phyloP scores from a whole-genome alignment of 2,329 filamentous ascomycete genomes.

The Verticillium albo-atrum region DNA sequence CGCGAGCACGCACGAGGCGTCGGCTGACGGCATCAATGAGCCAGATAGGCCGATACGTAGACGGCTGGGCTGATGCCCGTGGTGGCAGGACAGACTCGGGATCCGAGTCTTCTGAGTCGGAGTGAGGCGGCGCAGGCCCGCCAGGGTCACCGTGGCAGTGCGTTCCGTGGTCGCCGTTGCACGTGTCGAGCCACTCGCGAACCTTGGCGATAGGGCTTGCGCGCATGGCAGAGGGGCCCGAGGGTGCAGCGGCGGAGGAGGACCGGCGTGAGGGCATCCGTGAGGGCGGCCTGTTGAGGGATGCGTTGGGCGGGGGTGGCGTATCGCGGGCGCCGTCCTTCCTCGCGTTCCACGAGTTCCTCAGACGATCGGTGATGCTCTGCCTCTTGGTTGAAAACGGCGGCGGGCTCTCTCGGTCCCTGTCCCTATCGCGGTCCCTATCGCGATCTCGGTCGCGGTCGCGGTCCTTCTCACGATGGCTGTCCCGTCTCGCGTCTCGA shows the following conservation, averaged over 20 bases:
- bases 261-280: conserved; percentile 6
- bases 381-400: conserved; percentile 27
- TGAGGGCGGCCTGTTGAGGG: not conserved
- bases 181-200: conserved; percentile 38
- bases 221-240: conserved; percentile 12
- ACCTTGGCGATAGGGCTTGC: conserved; percentile 32
- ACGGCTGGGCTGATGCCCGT: not conserved
- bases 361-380: conserved; percentile 35
- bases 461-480: conserved; percentile 9
- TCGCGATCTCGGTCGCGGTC: conserved; percentile 6
- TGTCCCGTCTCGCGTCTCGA: conserved; percentile 6
- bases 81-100: not conserved
- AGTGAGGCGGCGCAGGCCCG: conserved; percentile 13
- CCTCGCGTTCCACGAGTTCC: conserved; percentile 17
- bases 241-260: conserved; percentile 5
- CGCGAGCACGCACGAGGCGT: conserved; percentile 31
- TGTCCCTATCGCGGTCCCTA: conserved; percentile 9
- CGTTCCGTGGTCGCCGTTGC: conserved; percentile 33
- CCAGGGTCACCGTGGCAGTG: conserved; percentile 28
- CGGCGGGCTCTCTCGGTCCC: conserved; percentile 15
- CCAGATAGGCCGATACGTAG: conserved; percentile 33
- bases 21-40: conserved; percentile 36
- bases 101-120: conserved; percentile 1
- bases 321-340: conserved; percentile 9
- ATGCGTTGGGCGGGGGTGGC: conserved; percentile 4